Conservation (phyloP, 306 rosid genomes). For the Dalbergia cultrata region DNA sequence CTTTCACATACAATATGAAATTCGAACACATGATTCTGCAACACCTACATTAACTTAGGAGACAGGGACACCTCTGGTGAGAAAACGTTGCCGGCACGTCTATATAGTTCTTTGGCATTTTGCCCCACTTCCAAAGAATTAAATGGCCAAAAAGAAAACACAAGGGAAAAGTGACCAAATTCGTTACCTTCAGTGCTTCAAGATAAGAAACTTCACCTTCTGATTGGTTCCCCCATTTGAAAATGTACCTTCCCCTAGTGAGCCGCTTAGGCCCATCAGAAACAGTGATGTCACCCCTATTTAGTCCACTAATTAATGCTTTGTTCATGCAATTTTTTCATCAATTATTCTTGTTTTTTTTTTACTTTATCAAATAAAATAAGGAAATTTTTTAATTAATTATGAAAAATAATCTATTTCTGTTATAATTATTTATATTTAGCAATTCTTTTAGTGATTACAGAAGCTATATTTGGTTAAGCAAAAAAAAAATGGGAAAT, state of each 20-base stretch:
- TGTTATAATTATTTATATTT: too few species aligned
- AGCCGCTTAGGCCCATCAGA: background rate
- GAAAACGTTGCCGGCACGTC: background rate
- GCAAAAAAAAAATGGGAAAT: too few species aligned
- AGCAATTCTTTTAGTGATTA: too few species aligned
- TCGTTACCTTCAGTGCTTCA: background rate
- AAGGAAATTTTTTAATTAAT: too few species aligned
- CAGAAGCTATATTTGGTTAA: too few species aligned
- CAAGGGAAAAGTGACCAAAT: conserved; percentile 24
- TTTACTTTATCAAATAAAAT: too few species aligned
- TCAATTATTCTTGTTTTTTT: too few species aligned
- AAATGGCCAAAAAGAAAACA: background rate
- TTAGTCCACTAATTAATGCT: background rate
- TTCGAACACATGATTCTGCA: background rate
- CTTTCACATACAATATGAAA: background rate
- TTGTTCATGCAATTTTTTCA: background rate
- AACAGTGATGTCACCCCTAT: background rate
- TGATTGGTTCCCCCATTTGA: background rate
- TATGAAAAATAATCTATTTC: too few species aligned
- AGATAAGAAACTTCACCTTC: background rate
- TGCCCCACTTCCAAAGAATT: background rate
- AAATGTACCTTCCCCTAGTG: background rate
- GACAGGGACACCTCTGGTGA: conserved; percentile 28
- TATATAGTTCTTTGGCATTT: background rate
- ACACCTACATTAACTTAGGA: background rate